Percentiles rank a stretch among this genome's conserved stretches.
These are phyloP conservation scores for Gautieria morchelliformis DNA, from an alignment of 768 basidiomycete genomes.

Conservation along the genomic window DNA sequence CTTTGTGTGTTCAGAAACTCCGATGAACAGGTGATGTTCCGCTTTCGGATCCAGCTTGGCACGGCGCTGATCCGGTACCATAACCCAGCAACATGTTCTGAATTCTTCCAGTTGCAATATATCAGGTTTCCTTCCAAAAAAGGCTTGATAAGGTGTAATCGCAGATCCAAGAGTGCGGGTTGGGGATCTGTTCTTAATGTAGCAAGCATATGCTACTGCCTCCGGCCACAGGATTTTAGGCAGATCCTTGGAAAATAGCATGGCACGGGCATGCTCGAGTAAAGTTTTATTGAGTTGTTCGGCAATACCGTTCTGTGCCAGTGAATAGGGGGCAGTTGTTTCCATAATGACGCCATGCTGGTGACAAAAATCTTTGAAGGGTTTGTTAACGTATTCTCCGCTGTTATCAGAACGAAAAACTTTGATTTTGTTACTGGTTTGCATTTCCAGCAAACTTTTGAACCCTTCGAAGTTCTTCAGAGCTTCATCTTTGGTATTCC, in stretches of 20 bases:
- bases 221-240: neutral
- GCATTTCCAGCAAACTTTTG: neutral
- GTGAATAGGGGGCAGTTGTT: slow-evolving; percentile 26
- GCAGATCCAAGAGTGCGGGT: neutral
- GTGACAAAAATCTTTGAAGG: slow-evolving; percentile 15
- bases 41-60: too few relatives aligned
- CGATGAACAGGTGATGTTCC: too few relatives aligned
- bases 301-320: slow-evolving; percentile 25
- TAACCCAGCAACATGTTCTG: too few relatives aligned
- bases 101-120: neutral
- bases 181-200: slow-evolving; percentile 1
- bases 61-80: too few relatives aligned
- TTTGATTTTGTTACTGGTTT: neutral
- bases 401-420: neutral
- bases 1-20: too few relatives aligned
- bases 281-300: neutral
- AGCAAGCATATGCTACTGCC: neutral
- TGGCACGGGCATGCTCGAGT: neutral
- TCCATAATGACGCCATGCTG: slow-evolving; percentile 23
- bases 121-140: slow-evolving; percentile 16
- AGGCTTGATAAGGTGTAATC: slow-evolving; percentile 17
- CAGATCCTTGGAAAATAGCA: neutral
- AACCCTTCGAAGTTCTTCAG: neutral
- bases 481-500: neutral
- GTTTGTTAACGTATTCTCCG: slow-evolving; percentile 10